These are phyloP conservation scores for Abortiporus biennis DNA, from an alignment of 1,284 basidiomycete species.

Conservation along the genomic window DNA sequence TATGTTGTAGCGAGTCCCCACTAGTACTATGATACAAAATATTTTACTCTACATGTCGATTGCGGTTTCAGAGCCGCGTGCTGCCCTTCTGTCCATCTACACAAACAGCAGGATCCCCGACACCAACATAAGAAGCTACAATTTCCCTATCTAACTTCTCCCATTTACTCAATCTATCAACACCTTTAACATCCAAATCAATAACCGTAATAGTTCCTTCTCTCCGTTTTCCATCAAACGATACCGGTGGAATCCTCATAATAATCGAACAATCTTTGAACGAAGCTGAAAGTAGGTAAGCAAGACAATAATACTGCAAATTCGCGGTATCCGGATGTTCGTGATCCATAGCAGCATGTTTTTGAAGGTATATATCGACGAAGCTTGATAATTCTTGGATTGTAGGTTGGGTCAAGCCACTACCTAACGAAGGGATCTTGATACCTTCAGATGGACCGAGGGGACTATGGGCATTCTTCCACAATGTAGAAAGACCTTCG, in stretches of 20 bases:
- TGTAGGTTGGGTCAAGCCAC: slow-evolving; percentile 16
- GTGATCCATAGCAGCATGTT: slow-evolving; percentile 27
- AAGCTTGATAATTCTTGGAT: slow-evolving; percentile 21
- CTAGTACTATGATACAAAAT: too few relatives aligned
- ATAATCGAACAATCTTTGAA: slow-evolving; percentile 97
- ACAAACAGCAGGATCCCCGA: slow-evolving; percentile 9
- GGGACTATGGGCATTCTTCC: slow-evolving; percentile 24
- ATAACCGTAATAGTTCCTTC: slow-evolving; percentile 53
- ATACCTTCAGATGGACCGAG: slow-evolving; percentile 1
- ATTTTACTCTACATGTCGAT: too few relatives aligned
- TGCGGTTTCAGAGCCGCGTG: too few relatives aligned
- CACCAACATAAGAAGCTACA: slow-evolving; percentile 39
- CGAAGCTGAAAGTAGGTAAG: slow-evolving; percentile 84
- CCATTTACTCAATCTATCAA: slow-evolving; percentile 68
- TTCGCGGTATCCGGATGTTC: slow-evolving; percentile 32
- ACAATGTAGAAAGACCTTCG: slow-evolving; percentile 61
- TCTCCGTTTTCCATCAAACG: too few relatives aligned
- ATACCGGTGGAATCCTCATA: slow-evolving; percentile 37
- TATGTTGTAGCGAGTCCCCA: too few relatives aligned
- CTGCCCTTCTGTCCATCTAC: slow-evolving; percentile 8
- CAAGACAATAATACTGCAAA: slow-evolving; percentile 56
- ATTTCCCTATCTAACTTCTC: slow-evolving; percentile 69
- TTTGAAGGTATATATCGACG: slow-evolving; percentile 40
- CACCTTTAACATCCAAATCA: slow-evolving; percentile 82
- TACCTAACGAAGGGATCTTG: slow-evolving; percentile 13